Base-by-base conservation (phyloP, 768 basidiomycete species). In the Trametes elegans region DNA sequence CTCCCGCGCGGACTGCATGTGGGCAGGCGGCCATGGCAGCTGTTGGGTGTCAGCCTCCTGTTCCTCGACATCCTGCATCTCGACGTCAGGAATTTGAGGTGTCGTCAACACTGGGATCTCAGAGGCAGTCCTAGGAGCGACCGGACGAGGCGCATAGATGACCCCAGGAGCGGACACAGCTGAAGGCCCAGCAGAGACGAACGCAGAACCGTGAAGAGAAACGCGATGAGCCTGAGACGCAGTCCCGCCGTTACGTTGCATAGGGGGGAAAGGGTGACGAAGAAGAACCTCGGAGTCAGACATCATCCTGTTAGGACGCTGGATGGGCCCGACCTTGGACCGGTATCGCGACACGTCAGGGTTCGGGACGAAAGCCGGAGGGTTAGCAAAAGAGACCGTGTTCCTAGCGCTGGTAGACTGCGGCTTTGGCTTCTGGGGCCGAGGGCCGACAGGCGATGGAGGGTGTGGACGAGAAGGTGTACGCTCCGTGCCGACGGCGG, bases 371-470 rank as follows among this genome's bases (percentile, higher is more conserved):
- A 50, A 57, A 3, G 50, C 40, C 10, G 52, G 51, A 5, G 55
- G 52, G 21, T 34, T 47, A 6, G 40, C 14, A 14, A 45, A 32
- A 1, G 36, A 16, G 5, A 44, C 40, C 3, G 59, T 53, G 35
- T 49, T 60, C 28, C 57, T 41, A 8, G 32, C 48, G 28, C 24
- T n/a, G 13, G 45, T 11, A 18, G 36, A 32, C 9, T 51, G 56
- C 16, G 66, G 64, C 10, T 63, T 63, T 7, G 66, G 57, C 47
- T 61, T 64, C 42, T 63, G 70, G 13, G 75, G 68, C 4, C 82
- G 76, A 7, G 82, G 80, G 14, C 81, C 81, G 19, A 72, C 70
- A n/a, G 81, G 80, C 19, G 79, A 79, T 5, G 76, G 69, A 3
- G 79, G 73, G 38, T 76, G 73, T 43, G 75, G 71, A 39, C 75